Evolutionary conservation across 2,329 filamentous ascomycete genomes (phyloP), one percentile per base, ranked within the genome.

Genomic region (Blastomyces silverae): DNA sequence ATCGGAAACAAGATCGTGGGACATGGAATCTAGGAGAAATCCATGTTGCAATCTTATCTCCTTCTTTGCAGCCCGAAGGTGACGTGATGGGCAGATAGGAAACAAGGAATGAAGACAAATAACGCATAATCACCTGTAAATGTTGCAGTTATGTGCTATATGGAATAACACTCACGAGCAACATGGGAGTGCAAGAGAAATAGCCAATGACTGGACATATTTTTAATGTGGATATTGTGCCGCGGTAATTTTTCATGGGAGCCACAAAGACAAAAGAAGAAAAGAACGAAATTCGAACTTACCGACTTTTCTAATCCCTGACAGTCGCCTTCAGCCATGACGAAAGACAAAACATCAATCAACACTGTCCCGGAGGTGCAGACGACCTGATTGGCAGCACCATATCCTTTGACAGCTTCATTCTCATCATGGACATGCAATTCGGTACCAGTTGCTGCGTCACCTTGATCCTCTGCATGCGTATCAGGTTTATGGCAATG

Each of bases 401-500:
- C 90, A 73, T 96, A 97, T 0, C 90, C 92, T 71, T 91, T 89
- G 13, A 82, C 79, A 44, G 73, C 68, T 8, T 83, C 80, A 20
- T 85, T 80, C 57, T 77, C 75, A n/a, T 83, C 78, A 28, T 83
- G 71, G 39, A 80, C 73, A 13, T 67, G 63, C 11, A 70, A 66
- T 11, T 62, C 39, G 11, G 42, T 37, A n/a, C 25, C 73, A 46
- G 74, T 66, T 57, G 67, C 69, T 44, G 72, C 69, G 52, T 74
- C 67, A 7, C 71, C 71, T 61, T 80, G 74, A n/a, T 73, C 71
- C 13, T 81, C 73, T 62, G 81, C 70, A 53, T 80, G 77, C 34
- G 81, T 70, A 66, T 83, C 80, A 1, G 95, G 94, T 77, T 97
- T 97, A 76, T 99, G 94, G 73, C 94, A 99, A 77, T 99, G 95